These are phyloP conservation scores for Metrosideros polymorpha DNA, from an alignment of 441 rosid genomes.

Conservation along the genomic window DNA sequence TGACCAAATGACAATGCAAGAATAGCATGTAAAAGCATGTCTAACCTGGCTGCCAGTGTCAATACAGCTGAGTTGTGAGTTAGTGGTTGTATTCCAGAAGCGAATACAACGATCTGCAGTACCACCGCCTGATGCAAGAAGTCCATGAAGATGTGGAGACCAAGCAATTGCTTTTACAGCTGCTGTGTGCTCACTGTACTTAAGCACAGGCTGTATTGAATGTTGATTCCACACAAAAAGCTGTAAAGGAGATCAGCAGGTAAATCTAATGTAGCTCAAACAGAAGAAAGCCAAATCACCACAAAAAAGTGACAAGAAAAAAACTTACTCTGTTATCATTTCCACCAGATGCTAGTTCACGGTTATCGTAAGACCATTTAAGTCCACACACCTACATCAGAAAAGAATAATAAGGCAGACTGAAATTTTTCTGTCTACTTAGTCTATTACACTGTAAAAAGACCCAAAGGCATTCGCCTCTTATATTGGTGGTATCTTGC, in stretches of 20 bases:
- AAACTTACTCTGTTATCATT: constrained; percentile 68
- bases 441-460: neutral
- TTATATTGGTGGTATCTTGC: neutral
- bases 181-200: constrained; percentile 88
- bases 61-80: constrained; percentile 79
- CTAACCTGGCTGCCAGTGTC: constrained; percentile 95
- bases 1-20: neutral
- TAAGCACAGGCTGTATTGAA: constrained; percentile 76
- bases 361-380: constrained; percentile 93
- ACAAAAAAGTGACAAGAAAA: constrained; percentile 7
- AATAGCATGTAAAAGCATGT: neutral
- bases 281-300: neutral
- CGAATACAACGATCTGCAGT: constrained; percentile 94
- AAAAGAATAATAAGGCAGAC: neutral
- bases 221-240: constrained; percentile 97
- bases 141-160: constrained; percentile 98
- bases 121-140: constrained; percentile 98
- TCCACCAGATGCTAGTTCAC: constrained; percentile 95
- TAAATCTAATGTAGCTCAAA: neutral
- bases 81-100: constrained; percentile 94
- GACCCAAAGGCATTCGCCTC: neutral
- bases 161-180: constrained; percentile 99
- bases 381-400: constrained; percentile 71
- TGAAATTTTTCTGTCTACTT: neutral
- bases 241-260: constrained; percentile 20